A percentile compares a stretch with the other conserved stretches of the same genome.
These are phyloP conservation scores for Arbutus unedo DNA, from an alignment of 148 eudicot genomes.

Conservation along the genomic window DNA sequence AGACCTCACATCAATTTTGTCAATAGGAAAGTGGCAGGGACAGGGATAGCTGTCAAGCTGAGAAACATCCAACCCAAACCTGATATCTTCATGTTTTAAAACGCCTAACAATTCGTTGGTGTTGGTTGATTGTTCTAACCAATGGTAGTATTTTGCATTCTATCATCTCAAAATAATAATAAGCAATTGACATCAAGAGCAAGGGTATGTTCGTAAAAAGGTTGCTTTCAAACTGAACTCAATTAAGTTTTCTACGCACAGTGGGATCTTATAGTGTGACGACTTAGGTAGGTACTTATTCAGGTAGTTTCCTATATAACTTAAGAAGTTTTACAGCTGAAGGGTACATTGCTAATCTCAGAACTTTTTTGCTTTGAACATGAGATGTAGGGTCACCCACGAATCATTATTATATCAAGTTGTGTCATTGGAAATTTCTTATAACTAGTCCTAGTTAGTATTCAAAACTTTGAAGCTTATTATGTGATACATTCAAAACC, in stretches of 20 bases:
- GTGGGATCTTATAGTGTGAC: not conserved
- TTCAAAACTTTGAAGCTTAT: not conserved
- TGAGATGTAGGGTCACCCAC: not conserved
- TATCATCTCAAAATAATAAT: not conserved
- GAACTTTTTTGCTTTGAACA: not conserved
- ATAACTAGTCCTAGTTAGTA: not conserved
- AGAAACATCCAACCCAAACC: not conserved
- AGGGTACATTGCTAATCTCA: not conserved
- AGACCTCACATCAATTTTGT: not conserved
- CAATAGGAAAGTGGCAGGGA: not conserved
- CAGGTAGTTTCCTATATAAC: not conserved
- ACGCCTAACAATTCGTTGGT: not conserved
- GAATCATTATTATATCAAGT: not conserved
- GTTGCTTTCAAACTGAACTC: not conserved
- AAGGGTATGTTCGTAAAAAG: not conserved
- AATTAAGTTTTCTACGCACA: not conserved
- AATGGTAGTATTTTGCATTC: not conserved
- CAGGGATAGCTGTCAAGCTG: not conserved
- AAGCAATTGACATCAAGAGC: not conserved
- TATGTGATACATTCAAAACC: not conserved
- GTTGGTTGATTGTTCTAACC: not conserved
- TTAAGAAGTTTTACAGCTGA: not conserved
- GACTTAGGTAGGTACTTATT: not conserved
- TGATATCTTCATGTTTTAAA: not conserved
- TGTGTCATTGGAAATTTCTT: not conserved